Percentiles rank a stretch among this genome's conserved stretches.
Evolutionary conservation across 805 yeast species (phyloP).

Genomic region (Ogataea salicorniae): DNA sequence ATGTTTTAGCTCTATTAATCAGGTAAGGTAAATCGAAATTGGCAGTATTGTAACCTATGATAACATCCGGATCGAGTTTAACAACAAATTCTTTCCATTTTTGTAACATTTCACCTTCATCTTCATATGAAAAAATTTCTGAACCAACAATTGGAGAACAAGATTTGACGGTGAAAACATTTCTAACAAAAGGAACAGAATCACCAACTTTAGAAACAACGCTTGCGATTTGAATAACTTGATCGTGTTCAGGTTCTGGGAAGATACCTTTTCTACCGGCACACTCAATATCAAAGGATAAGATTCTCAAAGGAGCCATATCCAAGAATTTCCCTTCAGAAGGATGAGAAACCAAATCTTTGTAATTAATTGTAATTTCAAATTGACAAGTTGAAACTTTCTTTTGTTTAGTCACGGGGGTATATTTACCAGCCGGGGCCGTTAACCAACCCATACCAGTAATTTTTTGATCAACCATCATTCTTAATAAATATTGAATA

Average conservation of each 20-base stretch:
- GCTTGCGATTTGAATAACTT: slow-evolving; percentile 95
- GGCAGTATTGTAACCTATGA: slow-evolving; percentile 92
- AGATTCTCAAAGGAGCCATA: slow-evolving; percentile 87
- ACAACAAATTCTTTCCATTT: slow-evolving; percentile 85
- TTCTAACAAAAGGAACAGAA: slow-evolving; percentile 82
- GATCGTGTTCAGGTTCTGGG: slow-evolving; percentile 91
- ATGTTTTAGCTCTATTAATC: slow-evolving; percentile 76
- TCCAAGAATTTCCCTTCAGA: slow-evolving; percentile 92
- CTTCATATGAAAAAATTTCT: slow-evolving; percentile 68
- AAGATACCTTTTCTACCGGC: slow-evolving; percentile 96
- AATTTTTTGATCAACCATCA: slow-evolving; percentile 89
- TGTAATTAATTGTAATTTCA: slow-evolving; percentile 68
- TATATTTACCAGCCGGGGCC: slow-evolving; percentile 70
- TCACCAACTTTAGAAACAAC: slow-evolving; percentile 85
- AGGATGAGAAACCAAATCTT: slow-evolving; percentile 69
- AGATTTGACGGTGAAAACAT: slow-evolving; percentile 87
- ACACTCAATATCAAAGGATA: slow-evolving; percentile 97
- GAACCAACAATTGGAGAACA: slow-evolving; percentile 95
- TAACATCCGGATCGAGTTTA: slow-evolving; percentile 88
- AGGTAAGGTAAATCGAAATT: slow-evolving; percentile 95
- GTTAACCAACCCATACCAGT: slow-evolving; percentile 98
- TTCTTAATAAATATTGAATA: slow-evolving; percentile 74
- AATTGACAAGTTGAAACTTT: slow-evolving; percentile 77
- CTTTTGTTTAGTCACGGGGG: slow-evolving; percentile 31
- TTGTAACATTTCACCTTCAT: slow-evolving; percentile 77